Conservation (phyloP, 2,329 filamentous ascomycete species). For the Aspergillus jensenii region DNA sequence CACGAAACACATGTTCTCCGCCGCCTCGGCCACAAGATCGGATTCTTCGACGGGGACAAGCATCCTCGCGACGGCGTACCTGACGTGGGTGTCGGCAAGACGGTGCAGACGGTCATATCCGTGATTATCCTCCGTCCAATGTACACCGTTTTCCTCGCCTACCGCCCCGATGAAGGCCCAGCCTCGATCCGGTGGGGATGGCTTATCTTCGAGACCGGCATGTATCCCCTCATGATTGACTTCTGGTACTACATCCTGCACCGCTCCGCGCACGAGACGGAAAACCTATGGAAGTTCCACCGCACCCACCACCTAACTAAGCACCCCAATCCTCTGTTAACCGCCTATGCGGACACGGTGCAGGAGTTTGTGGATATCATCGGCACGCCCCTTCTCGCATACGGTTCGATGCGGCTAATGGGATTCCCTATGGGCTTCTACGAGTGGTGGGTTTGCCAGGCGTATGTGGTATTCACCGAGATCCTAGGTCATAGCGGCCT, state of each 20-base stretch:
- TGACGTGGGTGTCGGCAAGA: background rate
- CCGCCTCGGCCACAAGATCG: background rate
- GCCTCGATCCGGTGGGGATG: background rate
- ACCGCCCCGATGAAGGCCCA: background rate
- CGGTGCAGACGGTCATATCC: background rate
- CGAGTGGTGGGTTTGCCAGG: constrained; percentile 15
- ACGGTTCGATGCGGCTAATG: background rate
- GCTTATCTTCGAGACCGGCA: background rate
- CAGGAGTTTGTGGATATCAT: background rate
- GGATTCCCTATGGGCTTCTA: constrained; percentile 14
- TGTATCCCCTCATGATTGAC: constrained; percentile 12
- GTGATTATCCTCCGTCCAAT: background rate
- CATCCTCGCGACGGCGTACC: background rate
- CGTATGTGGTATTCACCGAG: constrained; percentile 10
- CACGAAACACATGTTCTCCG: background rate
- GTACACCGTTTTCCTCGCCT: background rate
- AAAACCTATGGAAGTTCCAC: constrained; percentile 13
- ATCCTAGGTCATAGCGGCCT: constrained; percentile 11
- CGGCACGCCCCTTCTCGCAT: background rate
- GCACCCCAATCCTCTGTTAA: background rate
- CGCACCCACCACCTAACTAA: background rate
- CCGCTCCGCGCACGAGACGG: constrained; percentile 11
- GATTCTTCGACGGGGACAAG: background rate
- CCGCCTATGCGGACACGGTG: background rate
- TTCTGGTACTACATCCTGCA: constrained; percentile 19